Conservation (phyloP, 2,329 filamentous ascomycete species). For the Phoma herbarum region DNA sequence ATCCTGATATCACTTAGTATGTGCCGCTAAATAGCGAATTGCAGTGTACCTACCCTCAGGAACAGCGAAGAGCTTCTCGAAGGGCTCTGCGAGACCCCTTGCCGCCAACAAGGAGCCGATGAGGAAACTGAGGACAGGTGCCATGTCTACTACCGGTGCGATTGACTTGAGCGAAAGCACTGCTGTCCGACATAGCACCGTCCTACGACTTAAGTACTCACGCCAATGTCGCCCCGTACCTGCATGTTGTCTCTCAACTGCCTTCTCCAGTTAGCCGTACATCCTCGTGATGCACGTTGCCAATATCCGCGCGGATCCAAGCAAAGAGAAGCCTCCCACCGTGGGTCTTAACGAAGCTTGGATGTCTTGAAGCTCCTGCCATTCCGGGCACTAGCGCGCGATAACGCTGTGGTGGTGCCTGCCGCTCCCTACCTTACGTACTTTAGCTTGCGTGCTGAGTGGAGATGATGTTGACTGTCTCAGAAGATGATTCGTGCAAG, state of each 20-base stretch:
- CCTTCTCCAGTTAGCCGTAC: conserved; percentile 17
- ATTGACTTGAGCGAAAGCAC: conserved; percentile 26
- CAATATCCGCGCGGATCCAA: conserved; percentile 13
- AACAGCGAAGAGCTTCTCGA: conserved; percentile 36
- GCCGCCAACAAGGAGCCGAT: conserved; percentile 37
- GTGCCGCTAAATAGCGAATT: background rate
- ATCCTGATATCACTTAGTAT: conserved; percentile 28
- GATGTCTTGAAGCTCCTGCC: conserved; percentile 18
- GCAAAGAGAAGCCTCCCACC: conserved; percentile 18
- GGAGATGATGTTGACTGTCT: conserved; percentile 5
- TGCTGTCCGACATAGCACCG: conserved; percentile 1
- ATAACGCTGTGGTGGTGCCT: conserved; percentile 14
- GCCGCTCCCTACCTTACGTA: conserved; percentile 7
- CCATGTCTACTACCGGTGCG: conserved; percentile 28
- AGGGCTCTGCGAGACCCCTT: conserved; percentile 34
- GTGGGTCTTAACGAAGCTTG: conserved; percentile 18
- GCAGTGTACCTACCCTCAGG: conserved; percentile 31
- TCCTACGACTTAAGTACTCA: conserved; percentile 14
- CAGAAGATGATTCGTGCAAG: conserved; percentile 5
- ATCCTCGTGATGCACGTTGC: conserved; percentile 7
- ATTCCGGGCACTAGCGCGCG: conserved; percentile 7
- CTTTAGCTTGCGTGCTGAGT: conserved; percentile 2
- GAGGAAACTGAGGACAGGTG: conserved; percentile 35
- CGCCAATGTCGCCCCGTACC: background rate
- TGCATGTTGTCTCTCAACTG: conserved; percentile 16